Percentiles rank a stretch among this genome's conserved stretches.
Conservation (phyloP, 106 monocot species). For the Ottelia alismoides region DNA sequence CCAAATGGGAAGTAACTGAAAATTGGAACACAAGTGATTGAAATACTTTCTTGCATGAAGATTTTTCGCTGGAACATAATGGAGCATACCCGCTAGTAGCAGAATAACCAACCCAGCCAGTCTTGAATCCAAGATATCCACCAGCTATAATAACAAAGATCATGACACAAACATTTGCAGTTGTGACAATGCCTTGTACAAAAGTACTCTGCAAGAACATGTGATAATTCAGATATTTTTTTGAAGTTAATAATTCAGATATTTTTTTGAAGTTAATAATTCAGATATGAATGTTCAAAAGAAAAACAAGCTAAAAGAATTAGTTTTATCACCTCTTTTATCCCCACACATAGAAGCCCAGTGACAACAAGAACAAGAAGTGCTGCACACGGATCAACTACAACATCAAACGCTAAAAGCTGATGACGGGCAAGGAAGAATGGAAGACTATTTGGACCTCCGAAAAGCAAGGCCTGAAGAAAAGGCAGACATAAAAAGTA, state of each 20-base stretch:
- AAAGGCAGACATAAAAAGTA: too few species aligned
- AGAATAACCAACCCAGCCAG: constrained; percentile 89
- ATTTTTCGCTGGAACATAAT: too few species aligned
- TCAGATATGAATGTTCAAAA: too few species aligned
- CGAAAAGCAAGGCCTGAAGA: constrained; percentile 93
- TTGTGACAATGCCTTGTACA: constrained; percentile 68
- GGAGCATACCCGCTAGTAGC: constrained; percentile 47
- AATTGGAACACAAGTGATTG: too few species aligned
- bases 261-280: too few species aligned
- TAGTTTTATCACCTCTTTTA: constrained; percentile 98
- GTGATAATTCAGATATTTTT: too few species aligned
- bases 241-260: too few species aligned
- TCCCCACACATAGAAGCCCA: constrained; percentile 72
- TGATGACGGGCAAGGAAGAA: constrained; percentile 48
- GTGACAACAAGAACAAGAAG: constrained; percentile 67
- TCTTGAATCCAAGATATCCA: constrained; percentile 86
- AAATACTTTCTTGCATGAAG: too few species aligned
- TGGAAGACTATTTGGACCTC: constrained; percentile 79
- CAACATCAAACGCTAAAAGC: constrained; percentile 55
- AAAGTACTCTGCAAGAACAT: constrained; percentile 64
- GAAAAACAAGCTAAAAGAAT: too few species aligned
- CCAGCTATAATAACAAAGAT: constrained; percentile 85
- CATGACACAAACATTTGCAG: constrained; percentile 80
- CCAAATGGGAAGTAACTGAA: constrained; percentile 88
- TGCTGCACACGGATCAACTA: constrained; percentile 90